These are phyloP conservation scores for Solanum medicagineum DNA, from an alignment of 257 asterid species.

Conservation along the genomic window DNA sequence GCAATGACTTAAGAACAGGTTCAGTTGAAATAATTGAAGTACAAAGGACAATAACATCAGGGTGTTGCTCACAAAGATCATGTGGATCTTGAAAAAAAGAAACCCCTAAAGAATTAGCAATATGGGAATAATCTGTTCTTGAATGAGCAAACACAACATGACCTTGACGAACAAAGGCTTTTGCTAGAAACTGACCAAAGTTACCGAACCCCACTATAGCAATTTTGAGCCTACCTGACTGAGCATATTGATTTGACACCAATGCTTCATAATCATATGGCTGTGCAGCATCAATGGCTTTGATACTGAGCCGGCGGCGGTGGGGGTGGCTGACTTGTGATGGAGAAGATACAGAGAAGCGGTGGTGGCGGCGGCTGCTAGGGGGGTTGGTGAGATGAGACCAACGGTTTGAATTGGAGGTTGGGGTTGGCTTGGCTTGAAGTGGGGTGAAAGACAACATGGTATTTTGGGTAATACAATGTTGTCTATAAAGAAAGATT, in stretches of 20 bases:
- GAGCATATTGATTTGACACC: conserved; percentile 19
- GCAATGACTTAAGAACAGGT: conserved; percentile 41
- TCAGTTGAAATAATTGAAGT: conserved; percentile 62
- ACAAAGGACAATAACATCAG: conserved; percentile 52
- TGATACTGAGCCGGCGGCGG: conserved; percentile 20
- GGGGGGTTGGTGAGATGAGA: background rate
- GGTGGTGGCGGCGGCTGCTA: conserved; percentile 1
- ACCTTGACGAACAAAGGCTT: conserved; percentile 49
- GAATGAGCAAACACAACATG: conserved; percentile 54
- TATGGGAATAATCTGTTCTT: conserved; percentile 28
- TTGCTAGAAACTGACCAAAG: conserved; percentile 69
- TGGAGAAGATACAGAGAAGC: background rate
- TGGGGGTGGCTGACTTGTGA: background rate
- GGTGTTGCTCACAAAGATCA: conserved; percentile 68
- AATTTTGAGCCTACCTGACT: conserved; percentile 45
- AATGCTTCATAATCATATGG: conserved; percentile 53
- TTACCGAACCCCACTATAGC: conserved; percentile 69
- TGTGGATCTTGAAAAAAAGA: conserved; percentile 43
- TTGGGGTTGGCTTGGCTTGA: conserved; percentile 15
- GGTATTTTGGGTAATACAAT: background rate
- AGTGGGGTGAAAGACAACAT: conserved; percentile 30
- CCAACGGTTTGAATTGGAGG: conserved; percentile 1
- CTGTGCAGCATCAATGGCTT: conserved; percentile 67
- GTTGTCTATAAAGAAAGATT: background rate
- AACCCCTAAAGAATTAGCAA: conserved; percentile 44